These are phyloP conservation scores for Vanilla planifolia DNA, from an alignment of 106 monocot genomes.

Conservation along the genomic window DNA sequence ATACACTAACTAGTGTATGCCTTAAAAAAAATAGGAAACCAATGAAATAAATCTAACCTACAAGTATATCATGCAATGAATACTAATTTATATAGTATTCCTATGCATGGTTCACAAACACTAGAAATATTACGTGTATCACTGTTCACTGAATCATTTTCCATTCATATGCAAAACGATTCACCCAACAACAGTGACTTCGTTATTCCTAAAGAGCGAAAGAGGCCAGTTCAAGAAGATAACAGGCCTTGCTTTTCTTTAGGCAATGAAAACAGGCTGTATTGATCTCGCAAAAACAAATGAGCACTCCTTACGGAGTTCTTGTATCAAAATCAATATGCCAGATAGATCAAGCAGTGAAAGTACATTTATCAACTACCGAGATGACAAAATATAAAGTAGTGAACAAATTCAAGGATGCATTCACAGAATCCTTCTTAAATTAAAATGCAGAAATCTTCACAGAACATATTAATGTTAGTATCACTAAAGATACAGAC, in stretches of 20 bases:
- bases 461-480: background rate
- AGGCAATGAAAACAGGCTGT: constrained; percentile 6
- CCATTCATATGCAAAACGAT: constrained; percentile 18
- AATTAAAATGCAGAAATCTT: background rate
- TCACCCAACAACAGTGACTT: constrained; percentile 41
- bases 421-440: background rate
- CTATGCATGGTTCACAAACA: no score
- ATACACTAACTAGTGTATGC: no score
- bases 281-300: no score
- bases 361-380: no score
- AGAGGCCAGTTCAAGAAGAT: constrained; percentile 14
- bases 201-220: constrained; percentile 37
- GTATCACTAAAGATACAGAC: background rate
- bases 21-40: no score
- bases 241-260: constrained; percentile 30
- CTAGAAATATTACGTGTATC: constrained; percentile 18
- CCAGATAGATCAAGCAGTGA: no score
- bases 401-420: background rate
- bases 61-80: no score
- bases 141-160: constrained; percentile 39
- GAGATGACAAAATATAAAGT: no score
- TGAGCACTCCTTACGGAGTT: no score
- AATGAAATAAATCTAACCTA: no score
- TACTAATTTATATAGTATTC: no score
- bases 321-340: no score